Evolutionary conservation across 2,329 filamentous ascomycete genomes (phyloP).

Genomic region (Microsporum canis): DNA sequence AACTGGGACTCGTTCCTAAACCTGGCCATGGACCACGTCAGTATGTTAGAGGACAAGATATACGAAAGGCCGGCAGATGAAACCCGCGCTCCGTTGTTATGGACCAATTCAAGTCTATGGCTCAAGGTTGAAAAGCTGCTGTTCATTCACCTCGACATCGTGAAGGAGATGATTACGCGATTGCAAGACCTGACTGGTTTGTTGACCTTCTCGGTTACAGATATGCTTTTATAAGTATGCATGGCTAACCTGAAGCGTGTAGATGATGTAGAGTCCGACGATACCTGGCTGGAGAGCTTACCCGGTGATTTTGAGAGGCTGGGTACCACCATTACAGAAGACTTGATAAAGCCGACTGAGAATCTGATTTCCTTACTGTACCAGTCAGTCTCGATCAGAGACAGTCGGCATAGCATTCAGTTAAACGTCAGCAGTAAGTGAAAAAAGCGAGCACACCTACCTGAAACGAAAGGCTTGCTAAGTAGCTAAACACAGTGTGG

Average conservation of each 20-base stretch:
- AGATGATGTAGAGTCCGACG: conserved; percentile 21
- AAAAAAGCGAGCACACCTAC: background rate
- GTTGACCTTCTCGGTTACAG: conserved; percentile 4
- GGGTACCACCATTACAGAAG: conserved; percentile 39
- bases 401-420: conserved; percentile 40
- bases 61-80: conserved; percentile 46
- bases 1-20: conserved; percentile 39
- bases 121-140: conserved; percentile 43
- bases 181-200: conserved; percentile 32
- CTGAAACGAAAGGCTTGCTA: background rate
- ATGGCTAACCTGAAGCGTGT: conserved; percentile 6
- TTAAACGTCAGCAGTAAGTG: conserved; percentile 40
- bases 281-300: conserved; percentile 32
- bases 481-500: conserved; percentile 17
- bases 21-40: conserved; percentile 39
- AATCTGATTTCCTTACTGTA: conserved; percentile 43
- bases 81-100: conserved; percentile 41
- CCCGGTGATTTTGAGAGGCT: conserved; percentile 37
- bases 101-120: conserved; percentile 41
- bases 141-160: conserved; percentile 39
- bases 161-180: conserved; percentile 36
- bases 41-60: conserved; percentile 41
- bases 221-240: conserved; percentile 9
- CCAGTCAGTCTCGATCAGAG: conserved; percentile 43
- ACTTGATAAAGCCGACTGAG: conserved; percentile 41